These are phyloP conservation scores for Pythium coloratum DNA, from an alignment of 352 stramenopile genomes.

Conservation along the genomic window DNA sequence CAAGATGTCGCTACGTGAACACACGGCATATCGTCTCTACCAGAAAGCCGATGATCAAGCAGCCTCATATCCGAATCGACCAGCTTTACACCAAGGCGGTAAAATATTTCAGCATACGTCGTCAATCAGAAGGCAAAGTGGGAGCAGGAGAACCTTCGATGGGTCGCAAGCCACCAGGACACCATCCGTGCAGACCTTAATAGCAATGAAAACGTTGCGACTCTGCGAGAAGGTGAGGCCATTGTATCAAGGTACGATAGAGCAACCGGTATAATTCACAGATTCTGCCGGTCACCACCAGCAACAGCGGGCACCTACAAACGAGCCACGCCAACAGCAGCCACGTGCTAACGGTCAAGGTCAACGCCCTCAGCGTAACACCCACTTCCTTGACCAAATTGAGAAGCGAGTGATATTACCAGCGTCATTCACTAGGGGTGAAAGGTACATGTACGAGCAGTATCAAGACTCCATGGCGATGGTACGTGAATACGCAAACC, in stretches of 20 bases:
- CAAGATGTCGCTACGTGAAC: constrained; percentile 9
- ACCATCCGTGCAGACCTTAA: constrained; percentile 15
- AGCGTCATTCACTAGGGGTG: constrained; percentile 16
- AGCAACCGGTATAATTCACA: not conserved
- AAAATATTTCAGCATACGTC: constrained; percentile 22
- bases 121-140: constrained; percentile 18
- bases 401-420: constrained; percentile 7
- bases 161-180: constrained; percentile 14
- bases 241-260: constrained; percentile 7
- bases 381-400: constrained; percentile 8
- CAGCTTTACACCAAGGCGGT: not conserved
- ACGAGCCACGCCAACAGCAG: too few species aligned
- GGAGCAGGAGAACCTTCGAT: constrained; percentile 21
- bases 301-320: too few species aligned
- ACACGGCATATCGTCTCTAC: constrained; percentile 13
- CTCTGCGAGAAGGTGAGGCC: not conserved
- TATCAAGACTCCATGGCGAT: constrained; percentile 46
- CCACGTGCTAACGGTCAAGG: not conserved
- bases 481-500: constrained; percentile 34
- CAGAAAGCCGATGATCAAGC: constrained; percentile 1
- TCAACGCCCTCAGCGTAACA: not conserved
- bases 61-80: not conserved
- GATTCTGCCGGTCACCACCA: too few species aligned
- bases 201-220: constrained; percentile 4
- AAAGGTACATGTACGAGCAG: constrained; percentile 28